Percentiles rank a stretch among this genome's conserved stretches.
These are phyloP conservation scores for Leccinum cinnamomeum DNA, from an alignment of 1,284 basidiomycete species.

Conservation along the genomic window DNA sequence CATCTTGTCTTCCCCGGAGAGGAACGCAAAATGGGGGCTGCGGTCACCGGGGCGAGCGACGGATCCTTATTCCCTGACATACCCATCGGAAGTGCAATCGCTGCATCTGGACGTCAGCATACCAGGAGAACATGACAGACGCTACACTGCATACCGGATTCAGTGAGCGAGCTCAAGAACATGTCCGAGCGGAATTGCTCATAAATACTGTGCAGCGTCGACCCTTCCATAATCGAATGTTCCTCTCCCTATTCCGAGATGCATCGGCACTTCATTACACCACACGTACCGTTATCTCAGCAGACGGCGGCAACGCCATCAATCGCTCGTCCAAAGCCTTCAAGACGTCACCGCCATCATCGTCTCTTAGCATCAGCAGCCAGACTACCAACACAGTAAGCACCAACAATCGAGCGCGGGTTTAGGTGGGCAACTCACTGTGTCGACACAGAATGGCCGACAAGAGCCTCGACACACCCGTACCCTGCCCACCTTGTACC, in stretches of 20 bases:
- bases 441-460: conserved; percentile 71
- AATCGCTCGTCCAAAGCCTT: conserved; percentile 59
- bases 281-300: conserved; percentile 53
- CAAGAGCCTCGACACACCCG: conserved; percentile 66
- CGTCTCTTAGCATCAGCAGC: conserved; percentile 65
- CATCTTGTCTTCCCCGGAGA: too few species aligned
- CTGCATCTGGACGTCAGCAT: conserved; percentile 39
- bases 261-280: neutral
- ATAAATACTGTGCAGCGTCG: conserved; percentile 75
- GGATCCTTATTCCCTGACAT: conserved; percentile 51
- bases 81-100: conserved; percentile 83
- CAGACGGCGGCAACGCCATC: conserved; percentile 55
- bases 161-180: conserved; percentile 82
- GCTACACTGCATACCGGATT: conserved; percentile 65
- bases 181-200: conserved; percentile 79
- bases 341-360: conserved; percentile 48
- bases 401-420: neutral
- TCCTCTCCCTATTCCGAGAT: conserved; percentile 61
- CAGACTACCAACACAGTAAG: conserved; percentile 53
- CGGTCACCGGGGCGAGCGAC: conserved; percentile 43
- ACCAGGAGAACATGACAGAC: neutral
- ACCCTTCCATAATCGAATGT: conserved; percentile 66
- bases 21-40: too few species aligned
- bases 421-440: conserved; percentile 49
- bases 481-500: conserved; percentile 44